Base-by-base conservation (phyloP, 257 asterid genomes). In the Nicotiana noctiflora region DNA sequence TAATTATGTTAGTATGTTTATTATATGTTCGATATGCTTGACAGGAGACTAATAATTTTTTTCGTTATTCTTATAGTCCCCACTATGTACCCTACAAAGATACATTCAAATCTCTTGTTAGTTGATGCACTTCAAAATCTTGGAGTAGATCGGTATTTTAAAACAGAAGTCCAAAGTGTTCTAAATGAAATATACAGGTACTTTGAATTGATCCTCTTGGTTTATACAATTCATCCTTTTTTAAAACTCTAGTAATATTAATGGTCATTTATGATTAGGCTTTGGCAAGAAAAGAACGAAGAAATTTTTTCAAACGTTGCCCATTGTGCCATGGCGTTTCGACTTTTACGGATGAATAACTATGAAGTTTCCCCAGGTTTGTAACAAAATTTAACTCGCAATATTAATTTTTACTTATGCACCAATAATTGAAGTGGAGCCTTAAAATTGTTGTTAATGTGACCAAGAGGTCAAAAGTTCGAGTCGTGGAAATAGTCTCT, bases 241-340 rank as follows among this genome's bases (percentile, higher is more conserved):
- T 11, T 60, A 23, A 23, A 0, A 8, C 0, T 4, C 12, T 60
- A 0, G 34, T 31, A 65, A 32, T 65, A 65, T 17, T 65, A 32
- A 3, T 65, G 3, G 61, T 55, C 2, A 55, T 1, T 9, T 2
- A 65, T 65, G 32, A 23, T 57, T 62, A 85, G 90, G 75, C 60
- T 40, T 1, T 88, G 91, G 91, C 84, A 79, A 37, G 68, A 19
- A 64, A 84, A 60, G 56, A 84, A 67, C 32, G 83, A 60, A 52
- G 83, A 68, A 1, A 80, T 88, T 12, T 82, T 82, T 51, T 49
- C 77, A 7, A 84, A 85, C 25, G 32, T 81, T 14, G 15, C 75
- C 15, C 77, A 81, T 78, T 79, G 64, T 27, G 91, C 91, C n/a
- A 21, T 85, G 82, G 88, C 90, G 51, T 89, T 89, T 81, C 83